Evolutionary conservation across 116 monocot genomes (phyloP).

Genomic region (Dioscorea cayenensis): DNA sequence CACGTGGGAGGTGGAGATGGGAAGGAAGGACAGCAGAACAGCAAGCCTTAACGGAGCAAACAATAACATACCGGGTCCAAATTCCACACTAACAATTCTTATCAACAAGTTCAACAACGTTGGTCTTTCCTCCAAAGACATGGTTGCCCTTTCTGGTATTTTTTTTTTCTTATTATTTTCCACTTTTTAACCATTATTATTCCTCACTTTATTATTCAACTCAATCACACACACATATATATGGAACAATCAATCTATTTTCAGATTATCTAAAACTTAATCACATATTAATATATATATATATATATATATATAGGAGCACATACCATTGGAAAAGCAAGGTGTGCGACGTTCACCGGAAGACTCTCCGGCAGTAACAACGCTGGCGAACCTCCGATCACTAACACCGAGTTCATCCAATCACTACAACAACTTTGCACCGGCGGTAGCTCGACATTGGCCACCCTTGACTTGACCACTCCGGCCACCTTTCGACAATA

Average conservation of each 20-base stretch:
- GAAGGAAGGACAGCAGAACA: slow-evolving; percentile 52
- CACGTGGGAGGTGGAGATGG: slow-evolving; percentile 72
- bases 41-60: slow-evolving; percentile 37
- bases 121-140: slow-evolving; percentile 64
- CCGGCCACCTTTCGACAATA: slow-evolving; percentile 87
- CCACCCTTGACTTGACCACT: slow-evolving; percentile 53
- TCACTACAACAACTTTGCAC: slow-evolving; percentile 70
- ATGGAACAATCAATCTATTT: too few species aligned
- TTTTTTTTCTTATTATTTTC: neutral
- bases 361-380: slow-evolving; percentile 20
- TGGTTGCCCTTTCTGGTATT: slow-evolving; percentile 79
- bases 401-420: slow-evolving; percentile 30
- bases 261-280: too few species aligned
- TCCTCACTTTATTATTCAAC: neutral
- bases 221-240: too few species aligned
- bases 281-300: too few species aligned
- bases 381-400: neutral
- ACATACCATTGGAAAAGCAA: slow-evolving; percentile 82
- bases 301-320: slow-evolving; percentile 28
- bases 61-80: slow-evolving; percentile 10
- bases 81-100: slow-evolving; percentile 46
- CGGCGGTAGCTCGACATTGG: slow-evolving; percentile 35
- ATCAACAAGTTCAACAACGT: slow-evolving; percentile 46
- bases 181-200: neutral
- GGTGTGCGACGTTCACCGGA: slow-evolving; percentile 56